Conservation (phyloP, 2,329 filamentous ascomycete species). For the Paecilomyces dactylethromorphus region DNA sequence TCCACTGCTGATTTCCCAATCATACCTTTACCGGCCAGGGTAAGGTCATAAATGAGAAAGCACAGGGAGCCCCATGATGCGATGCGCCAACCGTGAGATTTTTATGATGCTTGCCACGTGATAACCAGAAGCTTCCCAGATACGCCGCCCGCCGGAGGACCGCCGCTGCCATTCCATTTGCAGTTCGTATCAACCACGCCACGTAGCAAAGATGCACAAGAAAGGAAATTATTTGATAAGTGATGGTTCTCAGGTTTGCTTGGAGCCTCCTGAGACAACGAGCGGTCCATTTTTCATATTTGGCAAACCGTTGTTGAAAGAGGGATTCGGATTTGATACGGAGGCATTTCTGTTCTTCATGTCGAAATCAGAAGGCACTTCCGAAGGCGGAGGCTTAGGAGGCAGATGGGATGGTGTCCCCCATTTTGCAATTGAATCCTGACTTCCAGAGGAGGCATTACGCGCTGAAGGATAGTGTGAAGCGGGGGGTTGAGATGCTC, state of each 20-base stretch:
- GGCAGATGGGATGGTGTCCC: conserved; percentile 45
- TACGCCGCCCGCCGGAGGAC: conserved; percentile 7
- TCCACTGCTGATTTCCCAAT: background rate
- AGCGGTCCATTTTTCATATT: conserved; percentile 27
- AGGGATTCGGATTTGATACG: conserved; percentile 13
- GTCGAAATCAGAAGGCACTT: conserved; percentile 36
- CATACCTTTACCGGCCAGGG: conserved; percentile 1
- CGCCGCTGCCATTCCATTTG: conserved; percentile 1
- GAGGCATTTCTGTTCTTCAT: conserved; percentile 25
- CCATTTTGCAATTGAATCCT: conserved; percentile 43
- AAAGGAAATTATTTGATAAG: background rate
- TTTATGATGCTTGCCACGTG: conserved; percentile 4
- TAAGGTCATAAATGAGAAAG: background rate
- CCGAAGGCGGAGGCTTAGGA: conserved; percentile 44
- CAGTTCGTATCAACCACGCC: conserved; percentile 5
- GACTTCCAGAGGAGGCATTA: conserved; percentile 13
- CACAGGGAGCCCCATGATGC: background rate
- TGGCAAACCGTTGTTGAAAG: conserved; percentile 15
- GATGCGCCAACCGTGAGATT: conserved; percentile 5
- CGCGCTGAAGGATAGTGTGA: conserved; percentile 13
- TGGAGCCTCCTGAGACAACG: conserved; percentile 31
- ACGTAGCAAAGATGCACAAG: conserved; percentile 8
- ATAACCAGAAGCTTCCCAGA: conserved; percentile 12
- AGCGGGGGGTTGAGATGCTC: conserved; percentile 13
- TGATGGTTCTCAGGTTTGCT: conserved; percentile 10